phyloP scores from a whole-genome alignment of 2,329 filamentous ascomycete genomes.

The Aureobasidium mangrovei region DNA sequence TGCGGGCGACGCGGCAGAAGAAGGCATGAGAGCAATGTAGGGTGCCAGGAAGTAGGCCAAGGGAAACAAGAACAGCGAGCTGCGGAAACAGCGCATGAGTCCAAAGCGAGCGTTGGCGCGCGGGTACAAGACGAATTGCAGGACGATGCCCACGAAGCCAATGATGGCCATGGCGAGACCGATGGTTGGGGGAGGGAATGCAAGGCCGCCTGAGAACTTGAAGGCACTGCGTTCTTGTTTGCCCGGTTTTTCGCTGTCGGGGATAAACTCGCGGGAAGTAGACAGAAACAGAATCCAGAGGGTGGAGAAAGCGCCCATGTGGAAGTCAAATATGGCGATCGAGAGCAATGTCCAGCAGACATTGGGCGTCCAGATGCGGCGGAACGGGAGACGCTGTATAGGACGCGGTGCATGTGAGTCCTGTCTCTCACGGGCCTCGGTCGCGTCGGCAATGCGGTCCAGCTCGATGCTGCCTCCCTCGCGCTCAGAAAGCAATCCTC shows the following conservation, averaged over 20 bases:
- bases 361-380: constrained; percentile 45
- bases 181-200: constrained; percentile 61
- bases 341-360: constrained; percentile 51
- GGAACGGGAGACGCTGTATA: constrained; percentile 37
- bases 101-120: constrained; percentile 57
- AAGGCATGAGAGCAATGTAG: constrained; percentile 61
- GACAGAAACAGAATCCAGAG: constrained; percentile 72
- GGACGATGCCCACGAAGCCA: constrained; percentile 62
- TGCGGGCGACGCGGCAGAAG: constrained; percentile 36
- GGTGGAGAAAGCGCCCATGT: constrained; percentile 65
- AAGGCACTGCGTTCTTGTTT: constrained; percentile 35
- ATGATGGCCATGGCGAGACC: constrained; percentile 72
- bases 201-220: constrained; percentile 62
- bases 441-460: constrained; percentile 25
- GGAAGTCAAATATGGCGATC: constrained; percentile 62
- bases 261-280: constrained; percentile 49
- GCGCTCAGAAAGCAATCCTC: constrained; percentile 25
- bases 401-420: constrained; percentile 22
- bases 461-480: constrained; percentile 26
- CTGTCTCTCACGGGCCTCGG: constrained; percentile 21
- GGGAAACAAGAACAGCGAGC: constrained; percentile 63
- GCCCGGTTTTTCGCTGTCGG: constrained; percentile 25
- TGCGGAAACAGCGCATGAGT: constrained; percentile 57
- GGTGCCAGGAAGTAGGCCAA: constrained; percentile 61
- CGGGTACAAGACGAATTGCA: constrained; percentile 67